Evolutionary conservation across 23 red algal species (phyloP).

Genomic region (Chondrus crispus): DNA sequence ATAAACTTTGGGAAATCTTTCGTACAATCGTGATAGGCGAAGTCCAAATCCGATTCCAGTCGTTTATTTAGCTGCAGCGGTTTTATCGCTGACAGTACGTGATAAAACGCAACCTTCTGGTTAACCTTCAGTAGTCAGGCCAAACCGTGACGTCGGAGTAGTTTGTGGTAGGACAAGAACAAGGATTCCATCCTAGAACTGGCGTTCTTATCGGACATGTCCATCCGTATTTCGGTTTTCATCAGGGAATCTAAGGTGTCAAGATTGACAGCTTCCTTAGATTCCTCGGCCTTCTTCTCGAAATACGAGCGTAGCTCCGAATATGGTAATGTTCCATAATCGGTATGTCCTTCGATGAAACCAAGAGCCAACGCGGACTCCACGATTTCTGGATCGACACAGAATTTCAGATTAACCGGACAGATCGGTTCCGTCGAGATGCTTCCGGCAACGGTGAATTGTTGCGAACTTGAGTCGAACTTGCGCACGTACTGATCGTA

Average conservation of each 20-base stretch:
- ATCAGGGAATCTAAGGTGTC: background rate
- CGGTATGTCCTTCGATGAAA: background rate
- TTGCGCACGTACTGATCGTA: background rate
- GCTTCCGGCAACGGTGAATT: background rate
- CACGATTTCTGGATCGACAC: background rate
- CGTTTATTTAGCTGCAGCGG: background rate
- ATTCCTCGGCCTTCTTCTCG: background rate
- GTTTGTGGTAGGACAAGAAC: background rate
- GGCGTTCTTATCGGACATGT: background rate
- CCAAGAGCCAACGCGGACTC: background rate
- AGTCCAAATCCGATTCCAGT: background rate
- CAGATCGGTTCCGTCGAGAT: background rate
- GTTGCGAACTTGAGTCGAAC: background rate
- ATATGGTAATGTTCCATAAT: background rate
- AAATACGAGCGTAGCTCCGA: background rate
- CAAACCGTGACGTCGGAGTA: background rate
- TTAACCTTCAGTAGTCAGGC: background rate
- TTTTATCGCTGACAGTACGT: background rate
- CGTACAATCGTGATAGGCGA: background rate
- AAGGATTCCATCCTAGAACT: background rate
- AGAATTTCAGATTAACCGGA: constrained; percentile 1
- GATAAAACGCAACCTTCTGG: background rate
- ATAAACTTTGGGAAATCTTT: background rate
- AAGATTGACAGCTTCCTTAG: background rate
- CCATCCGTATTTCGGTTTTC: background rate